These are phyloP conservation scores for Ampelocalamus luodianensis DNA, from an alignment of 176 grass and related monocot genomes.

Conservation along the genomic window DNA sequence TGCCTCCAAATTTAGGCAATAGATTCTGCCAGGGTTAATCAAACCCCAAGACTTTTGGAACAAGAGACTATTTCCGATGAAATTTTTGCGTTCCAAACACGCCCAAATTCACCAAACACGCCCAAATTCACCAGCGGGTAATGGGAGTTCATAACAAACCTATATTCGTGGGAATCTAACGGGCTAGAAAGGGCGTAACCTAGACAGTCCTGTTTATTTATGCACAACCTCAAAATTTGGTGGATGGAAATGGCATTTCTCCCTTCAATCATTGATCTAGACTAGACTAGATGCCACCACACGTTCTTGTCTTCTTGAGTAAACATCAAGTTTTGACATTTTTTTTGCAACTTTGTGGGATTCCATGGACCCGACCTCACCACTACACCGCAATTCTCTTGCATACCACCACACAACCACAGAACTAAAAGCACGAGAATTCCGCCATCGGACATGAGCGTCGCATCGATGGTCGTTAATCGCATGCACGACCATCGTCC, in stretches of 20 bases:
- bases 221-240: background rate
- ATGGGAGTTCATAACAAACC: too few species aligned
- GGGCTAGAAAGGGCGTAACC: too few species aligned
- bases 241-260: background rate
- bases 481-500: conserved; percentile 28
- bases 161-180: too few species aligned
- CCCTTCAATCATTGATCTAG: background rate
- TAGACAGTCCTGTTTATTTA: background rate
- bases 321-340: conserved; percentile 25
- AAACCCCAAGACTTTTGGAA: too few species aligned
- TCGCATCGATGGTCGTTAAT: conserved; percentile 50
- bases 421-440: conserved; percentile 11
- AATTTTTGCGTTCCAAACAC: too few species aligned
- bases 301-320: conserved; percentile 4
- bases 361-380: conserved; percentile 24
- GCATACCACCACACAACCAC: background rate
- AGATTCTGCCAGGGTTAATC: too few species aligned
- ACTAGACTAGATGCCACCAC: background rate
- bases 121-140: too few species aligned
- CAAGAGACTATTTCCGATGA: too few species aligned
- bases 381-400: background rate
- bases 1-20: background rate
- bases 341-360: background rate
- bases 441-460: background rate
- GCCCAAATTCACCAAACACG: too few species aligned